Evolutionary conservation across 139 green algal genomes (phyloP).

Genomic region (Asterochloris sp.): DNA sequence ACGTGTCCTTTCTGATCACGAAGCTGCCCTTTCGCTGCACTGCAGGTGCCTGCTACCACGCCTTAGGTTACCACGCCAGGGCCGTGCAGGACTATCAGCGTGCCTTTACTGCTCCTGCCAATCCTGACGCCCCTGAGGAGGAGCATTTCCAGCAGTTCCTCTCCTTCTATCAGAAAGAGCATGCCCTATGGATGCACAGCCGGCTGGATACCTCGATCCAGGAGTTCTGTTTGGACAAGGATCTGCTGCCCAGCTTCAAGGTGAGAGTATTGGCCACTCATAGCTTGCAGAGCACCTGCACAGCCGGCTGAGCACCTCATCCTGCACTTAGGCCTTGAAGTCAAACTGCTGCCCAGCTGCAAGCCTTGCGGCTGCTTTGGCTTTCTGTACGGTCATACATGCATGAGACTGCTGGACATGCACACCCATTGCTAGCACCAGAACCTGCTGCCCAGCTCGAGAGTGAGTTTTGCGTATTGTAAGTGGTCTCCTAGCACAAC

Average conservation of each 20-base stretch:
- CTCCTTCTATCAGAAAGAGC: slow-evolving; percentile 83
- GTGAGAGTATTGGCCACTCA: slow-evolving; percentile 22
- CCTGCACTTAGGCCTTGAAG: no score
- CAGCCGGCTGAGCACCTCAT: no score
- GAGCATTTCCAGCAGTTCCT: slow-evolving; percentile 39
- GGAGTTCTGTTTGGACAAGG: slow-evolving; percentile 67
- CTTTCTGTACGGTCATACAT: no score
- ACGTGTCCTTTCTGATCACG: neutral
- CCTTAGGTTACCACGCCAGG: slow-evolving; percentile 41
- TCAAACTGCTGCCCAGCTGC: no score
- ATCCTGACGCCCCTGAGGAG: slow-evolving; percentile 9
- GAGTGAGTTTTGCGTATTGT: no score
- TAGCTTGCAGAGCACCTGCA: no score
- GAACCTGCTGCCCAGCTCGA: no score
- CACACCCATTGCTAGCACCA: no score
- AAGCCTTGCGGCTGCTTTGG: neutral
- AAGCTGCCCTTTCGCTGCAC: neutral
- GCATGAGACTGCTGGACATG: no score
- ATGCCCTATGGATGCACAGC: slow-evolving; percentile 47
- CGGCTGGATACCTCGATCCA: slow-evolving; percentile 51
- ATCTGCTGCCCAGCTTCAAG: slow-evolving; percentile 82
- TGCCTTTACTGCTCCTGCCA: slow-evolving; percentile 1
- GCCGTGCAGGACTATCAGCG: slow-evolving; percentile 49
- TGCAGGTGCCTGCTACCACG: slow-evolving; percentile 58
- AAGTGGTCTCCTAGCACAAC: no score